Evolutionary conservation across 2,329 filamentous ascomycete genomes (phyloP).

Genomic region (Pezicula rhizophila): DNA sequence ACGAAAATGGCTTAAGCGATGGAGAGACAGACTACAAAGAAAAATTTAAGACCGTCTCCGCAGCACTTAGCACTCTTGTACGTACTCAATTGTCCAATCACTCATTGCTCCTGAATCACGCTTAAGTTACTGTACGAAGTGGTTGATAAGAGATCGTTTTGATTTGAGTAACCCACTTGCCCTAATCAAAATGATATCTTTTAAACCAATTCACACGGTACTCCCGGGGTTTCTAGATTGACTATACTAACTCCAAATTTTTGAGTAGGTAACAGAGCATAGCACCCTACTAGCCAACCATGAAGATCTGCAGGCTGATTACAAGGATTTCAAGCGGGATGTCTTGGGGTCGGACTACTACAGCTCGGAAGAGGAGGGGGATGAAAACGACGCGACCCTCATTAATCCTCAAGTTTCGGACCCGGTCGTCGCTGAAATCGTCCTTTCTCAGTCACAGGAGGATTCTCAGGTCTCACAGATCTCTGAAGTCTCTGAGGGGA

Average conservation of each 20-base stretch:
- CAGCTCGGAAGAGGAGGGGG: background rate
- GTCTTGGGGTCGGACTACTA: conserved; percentile 12
- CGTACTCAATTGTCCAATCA: too few species aligned
- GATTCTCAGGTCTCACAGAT: conserved; percentile 7
- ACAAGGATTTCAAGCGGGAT: conserved; percentile 10
- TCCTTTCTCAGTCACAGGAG: conserved; percentile 14
- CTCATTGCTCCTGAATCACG: too few species aligned
- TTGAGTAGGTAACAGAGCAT: background rate
- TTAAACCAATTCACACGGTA: too few species aligned
- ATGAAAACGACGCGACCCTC: conserved; percentile 5
- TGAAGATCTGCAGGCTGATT: conserved; percentile 1
- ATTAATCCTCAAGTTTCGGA: conserved; percentile 11
- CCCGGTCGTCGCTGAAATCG: conserved; percentile 14
- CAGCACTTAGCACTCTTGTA: background rate
- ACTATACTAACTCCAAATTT: too few species aligned
- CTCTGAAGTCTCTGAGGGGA: background rate
- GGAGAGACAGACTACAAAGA: conserved; percentile 17
- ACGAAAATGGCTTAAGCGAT: background rate
- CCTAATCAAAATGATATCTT: too few species aligned
- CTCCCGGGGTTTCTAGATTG: too few species aligned
- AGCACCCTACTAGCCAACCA: conserved; percentile 2
- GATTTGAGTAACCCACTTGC: too few species aligned
- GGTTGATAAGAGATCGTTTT: too few species aligned
- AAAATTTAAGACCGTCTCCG: conserved; percentile 9
- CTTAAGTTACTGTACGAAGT: too few species aligned